Evolutionary conservation across 139 green algal genomes (phyloP), one percentile per base, ranked within the genome.

Genomic region (Raphidocelis subcapitata): DNA sequence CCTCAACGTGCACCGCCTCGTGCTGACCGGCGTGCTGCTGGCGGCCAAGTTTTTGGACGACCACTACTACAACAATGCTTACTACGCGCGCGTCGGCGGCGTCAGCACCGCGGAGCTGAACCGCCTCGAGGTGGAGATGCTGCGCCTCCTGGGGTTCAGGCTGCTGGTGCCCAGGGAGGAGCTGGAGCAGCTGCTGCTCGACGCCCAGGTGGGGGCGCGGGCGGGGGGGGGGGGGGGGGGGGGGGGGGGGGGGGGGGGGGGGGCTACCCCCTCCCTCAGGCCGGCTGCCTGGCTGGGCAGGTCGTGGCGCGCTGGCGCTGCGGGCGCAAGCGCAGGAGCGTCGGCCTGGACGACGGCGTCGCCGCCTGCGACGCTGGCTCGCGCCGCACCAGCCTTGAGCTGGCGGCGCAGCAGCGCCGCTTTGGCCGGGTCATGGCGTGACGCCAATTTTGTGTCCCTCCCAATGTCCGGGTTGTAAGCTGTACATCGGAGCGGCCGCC

Each of bases 21-120:
- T 95, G 49, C 68, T 92, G 10, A 86, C 81, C 28, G 79, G 79
- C 49, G 54, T 87, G n/a, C 67, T 95, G 68, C 62, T 90, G 15
- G 88, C 90, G 31, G 85, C 83, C 52, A 95, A 95, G 81, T 88
- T 96, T 33, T 75, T 87, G 37, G 90, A 95, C 69, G 90, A 95
- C 74, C 80, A 85, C 65, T 85, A 87, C 61, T 95, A 86, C 83
- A 93, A 89, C 69, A 95, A 95, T 74, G 62, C 73, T 15, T 92
- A 91, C 74, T 95, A 93, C 67, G 89, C 85, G 52, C 84, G 85
- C 67, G 84, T 90, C 21, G 90, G 90, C 33, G 90, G 90, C 26
- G 78, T 95, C 26, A 79, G 66, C 29, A 86, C 84, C 8, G 70
- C 62, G n/a, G 90, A 95, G 82, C 73, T 96, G 35, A 96, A 95